Conservation (phyloP, 2,329 filamentous ascomycete species). For the Colletotrichum simmondsii region DNA sequence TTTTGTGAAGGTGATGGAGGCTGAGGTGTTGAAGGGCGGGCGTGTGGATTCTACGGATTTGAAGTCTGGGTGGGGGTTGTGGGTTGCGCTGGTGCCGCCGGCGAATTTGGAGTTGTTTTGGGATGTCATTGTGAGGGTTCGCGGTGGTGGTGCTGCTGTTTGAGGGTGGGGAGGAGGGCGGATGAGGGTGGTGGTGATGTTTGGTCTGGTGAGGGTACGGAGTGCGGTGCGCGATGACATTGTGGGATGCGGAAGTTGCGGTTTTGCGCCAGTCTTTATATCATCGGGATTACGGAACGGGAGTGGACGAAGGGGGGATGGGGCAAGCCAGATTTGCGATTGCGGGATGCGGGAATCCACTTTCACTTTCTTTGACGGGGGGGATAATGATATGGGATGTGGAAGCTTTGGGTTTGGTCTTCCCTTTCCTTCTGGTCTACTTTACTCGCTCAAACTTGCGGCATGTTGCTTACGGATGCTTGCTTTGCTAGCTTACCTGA, state of each 20-base stretch:
- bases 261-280: neutral
- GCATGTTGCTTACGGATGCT: conserved; percentile 20
- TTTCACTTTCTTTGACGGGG: neutral
- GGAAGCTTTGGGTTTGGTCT: neutral
- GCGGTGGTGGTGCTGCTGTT: neutral
- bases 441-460: neutral
- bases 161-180: too few species aligned
- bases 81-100: conserved; percentile 48
- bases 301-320: neutral
- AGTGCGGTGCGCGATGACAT: neutral
- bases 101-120: conserved; percentile 3
- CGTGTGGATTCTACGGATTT: conserved; percentile 76
- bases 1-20: conserved; percentile 67
- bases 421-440: neutral
- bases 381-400: too few species aligned
- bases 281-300: conserved; percentile 12
- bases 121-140: conserved; percentile 10
- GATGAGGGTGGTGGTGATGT: too few species aligned
- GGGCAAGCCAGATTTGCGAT: neutral
- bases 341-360: conserved; percentile 25
- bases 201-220: neutral
- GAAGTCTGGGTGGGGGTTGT: conserved; percentile 81
- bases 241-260: neutral
- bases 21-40: conserved; percentile 64
- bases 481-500: neutral